Evolutionary conservation across 179 eudicot species (phyloP), one percentile per base, ranked within the genome.

Genomic region (Spergularia azorica): DNA sequence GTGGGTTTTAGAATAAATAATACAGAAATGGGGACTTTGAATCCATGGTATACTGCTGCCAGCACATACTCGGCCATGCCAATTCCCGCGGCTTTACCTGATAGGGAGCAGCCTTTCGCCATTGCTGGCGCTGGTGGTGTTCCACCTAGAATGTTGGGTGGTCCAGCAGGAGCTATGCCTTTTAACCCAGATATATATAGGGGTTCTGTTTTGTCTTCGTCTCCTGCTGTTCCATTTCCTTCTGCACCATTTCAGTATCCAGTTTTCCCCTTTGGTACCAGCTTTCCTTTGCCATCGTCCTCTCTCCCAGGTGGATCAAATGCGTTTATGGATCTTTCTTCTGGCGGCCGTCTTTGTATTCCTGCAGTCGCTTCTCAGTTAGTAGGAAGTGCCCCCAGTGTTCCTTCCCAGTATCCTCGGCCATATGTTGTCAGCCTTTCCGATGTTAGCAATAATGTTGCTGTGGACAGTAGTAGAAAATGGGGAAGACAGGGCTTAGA

Each of bases 131-230:
- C 83, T 13, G 79, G 84, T 43, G 70, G 77, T 77, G 89, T 83
- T 20, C 79, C 92, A 1, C 94, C 83, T 26, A 83, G 91, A 71
- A 80, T 87, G 21, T 57, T 89, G 75, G 87, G 84, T 48, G 87
- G 85, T 17, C 79, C 81, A 41, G 61, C 88, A 18, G 83, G 86
- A 21, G 68, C 79, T 73, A 61, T 84, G 59, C 70, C 91, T 4
- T 86, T 88, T 67, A 71, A 77, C 46, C 86, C 89, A 11, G 97
- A 91, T 67, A 69, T 85, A n/a, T 91, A 83, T 76, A 79, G 91
- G 71, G 94, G 99, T 9, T 80, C 91, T 1, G 90, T 93, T 38
- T 78, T 93, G 81, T 81, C 96, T 4, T 89, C 97, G 10, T 87
- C 98, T 77, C 92, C 97, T 43, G 92, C 93, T 55, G 38, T 83